Conservation (phyloP, 257 asterid species). For the Echites panduratus region DNA sequence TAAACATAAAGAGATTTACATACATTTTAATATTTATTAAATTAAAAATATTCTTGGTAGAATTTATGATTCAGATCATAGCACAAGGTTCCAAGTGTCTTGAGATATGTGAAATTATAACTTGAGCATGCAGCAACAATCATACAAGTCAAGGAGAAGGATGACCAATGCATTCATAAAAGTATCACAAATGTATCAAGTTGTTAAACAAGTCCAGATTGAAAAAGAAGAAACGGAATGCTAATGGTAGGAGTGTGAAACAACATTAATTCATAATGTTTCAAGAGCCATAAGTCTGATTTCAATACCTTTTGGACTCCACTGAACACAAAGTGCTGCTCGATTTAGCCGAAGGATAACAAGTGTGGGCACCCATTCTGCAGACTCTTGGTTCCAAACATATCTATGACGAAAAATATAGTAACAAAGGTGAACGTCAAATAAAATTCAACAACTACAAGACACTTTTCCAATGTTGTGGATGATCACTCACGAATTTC, state of each 20-base stretch:
- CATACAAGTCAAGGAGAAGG: background rate
- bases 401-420: constrained; percentile 38
- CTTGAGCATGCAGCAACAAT: background rate
- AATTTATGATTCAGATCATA: background rate
- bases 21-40: background rate
- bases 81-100: background rate
- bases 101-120: background rate
- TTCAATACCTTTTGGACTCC: constrained; percentile 93
- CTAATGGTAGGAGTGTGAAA: background rate
- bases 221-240: background rate
- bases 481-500: constrained; percentile 83
- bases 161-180: background rate
- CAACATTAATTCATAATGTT: background rate
- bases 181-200: no score
- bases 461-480: constrained; percentile 3
- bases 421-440: background rate
- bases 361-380: constrained; percentile 94
- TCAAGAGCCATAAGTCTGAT: background rate
- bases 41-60: background rate
- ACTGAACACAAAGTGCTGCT: constrained; percentile 96
- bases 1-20: background rate
- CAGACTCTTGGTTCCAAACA: constrained; percentile 80
- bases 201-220: background rate
- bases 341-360: constrained; percentile 96
- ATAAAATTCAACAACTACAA: background rate